Percentiles rank a stretch among this genome's conserved stretches.
Conservation (phyloP, 73 alveolate genomes). For the Blepharisma stoltei region DNA sequence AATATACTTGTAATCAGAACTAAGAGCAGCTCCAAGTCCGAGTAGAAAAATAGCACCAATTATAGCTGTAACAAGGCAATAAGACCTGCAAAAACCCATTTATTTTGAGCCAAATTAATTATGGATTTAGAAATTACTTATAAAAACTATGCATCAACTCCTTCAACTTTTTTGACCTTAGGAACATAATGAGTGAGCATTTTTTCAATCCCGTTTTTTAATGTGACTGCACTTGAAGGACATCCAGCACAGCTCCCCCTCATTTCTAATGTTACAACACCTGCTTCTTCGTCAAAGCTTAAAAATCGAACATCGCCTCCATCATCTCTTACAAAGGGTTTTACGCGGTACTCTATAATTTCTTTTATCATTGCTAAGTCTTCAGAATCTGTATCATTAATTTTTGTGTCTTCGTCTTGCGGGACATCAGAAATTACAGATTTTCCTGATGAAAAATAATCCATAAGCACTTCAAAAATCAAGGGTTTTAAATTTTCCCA, state of each 20-base stretch:
- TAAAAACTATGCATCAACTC: constrained; percentile 41
- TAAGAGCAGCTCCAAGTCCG: too few species aligned
- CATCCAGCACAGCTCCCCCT: constrained; percentile 91
- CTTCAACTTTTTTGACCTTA: constrained; percentile 68
- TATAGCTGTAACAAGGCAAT: too few species aligned
- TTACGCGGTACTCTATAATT: constrained; percentile 68
- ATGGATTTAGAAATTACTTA: not conserved
- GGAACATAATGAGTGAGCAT: constrained; percentile 79
- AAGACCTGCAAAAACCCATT: too few species aligned
- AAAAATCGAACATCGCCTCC: constrained; percentile 84
- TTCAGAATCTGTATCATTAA: constrained; percentile 68
- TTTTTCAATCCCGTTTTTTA: constrained; percentile 80
- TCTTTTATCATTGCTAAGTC: constrained; percentile 81
- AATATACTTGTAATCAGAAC: too few species aligned
- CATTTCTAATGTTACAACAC: constrained; percentile 70
- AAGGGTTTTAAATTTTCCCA: constrained; percentile 78
- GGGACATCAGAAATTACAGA: constrained; percentile 66
- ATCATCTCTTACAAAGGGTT: constrained; percentile 84
- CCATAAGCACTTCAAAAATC: constrained; percentile 62
- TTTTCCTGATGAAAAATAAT: constrained; percentile 54
- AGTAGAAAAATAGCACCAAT: too few species aligned
- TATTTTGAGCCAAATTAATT: not conserved
- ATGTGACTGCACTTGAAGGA: constrained; percentile 76
- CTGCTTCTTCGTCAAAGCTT: constrained; percentile 74
- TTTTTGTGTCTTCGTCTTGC: constrained; percentile 58